Conservation (phyloP, 352 stramenopile species). For the Phytophthora gonapodyides region DNA sequence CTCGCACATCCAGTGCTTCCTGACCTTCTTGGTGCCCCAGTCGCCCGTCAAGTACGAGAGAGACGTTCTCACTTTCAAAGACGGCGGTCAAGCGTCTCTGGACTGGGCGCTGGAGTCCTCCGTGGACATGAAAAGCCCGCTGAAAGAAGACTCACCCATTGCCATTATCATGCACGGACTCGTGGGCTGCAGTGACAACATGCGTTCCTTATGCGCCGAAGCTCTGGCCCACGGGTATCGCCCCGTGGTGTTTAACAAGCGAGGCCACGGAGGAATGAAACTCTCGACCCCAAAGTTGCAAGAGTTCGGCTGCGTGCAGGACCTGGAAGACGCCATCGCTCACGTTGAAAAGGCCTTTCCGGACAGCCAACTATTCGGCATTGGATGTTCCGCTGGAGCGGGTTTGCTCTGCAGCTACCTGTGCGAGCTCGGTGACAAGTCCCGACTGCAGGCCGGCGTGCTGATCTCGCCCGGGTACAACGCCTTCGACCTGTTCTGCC, state of each 20-base stretch:
- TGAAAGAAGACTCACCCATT: conserved; percentile 49
- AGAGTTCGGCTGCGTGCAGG: conserved; percentile 66
- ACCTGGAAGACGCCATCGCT: conserved; percentile 59
- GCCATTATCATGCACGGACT: conserved; percentile 72
- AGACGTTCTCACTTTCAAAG: conserved; percentile 58
- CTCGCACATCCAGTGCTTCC: conserved; percentile 66
- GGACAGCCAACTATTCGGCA: conserved; percentile 56
- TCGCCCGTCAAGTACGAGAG: conserved; percentile 55
- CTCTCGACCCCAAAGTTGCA: conserved; percentile 73
- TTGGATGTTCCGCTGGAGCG: conserved; percentile 77
- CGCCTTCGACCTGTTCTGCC: conserved; percentile 72
- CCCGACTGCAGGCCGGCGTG: conserved; percentile 57
- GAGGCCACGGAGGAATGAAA: conserved; percentile 67
- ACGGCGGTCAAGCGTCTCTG: conserved; percentile 69
- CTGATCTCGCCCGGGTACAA: conserved; percentile 83
- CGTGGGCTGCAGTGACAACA: conserved; percentile 65
- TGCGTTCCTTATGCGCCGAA: conserved; percentile 68
- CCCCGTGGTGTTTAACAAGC: conserved; percentile 87
- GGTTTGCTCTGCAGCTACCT: conserved; percentile 76
- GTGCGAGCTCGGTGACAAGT: conserved; percentile 58
- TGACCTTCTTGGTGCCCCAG: conserved; percentile 77
- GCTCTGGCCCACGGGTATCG: conserved; percentile 66
- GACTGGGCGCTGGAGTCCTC: conserved; percentile 66
- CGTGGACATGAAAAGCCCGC: conserved; percentile 12
- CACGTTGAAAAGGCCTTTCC: conserved; percentile 58